Percentiles rank a stretch among this genome's conserved stretches.
Evolutionary conservation across 1,284 basidiomycete species (phyloP).

Genomic region (Sanghuangporus sanghuang): DNA sequence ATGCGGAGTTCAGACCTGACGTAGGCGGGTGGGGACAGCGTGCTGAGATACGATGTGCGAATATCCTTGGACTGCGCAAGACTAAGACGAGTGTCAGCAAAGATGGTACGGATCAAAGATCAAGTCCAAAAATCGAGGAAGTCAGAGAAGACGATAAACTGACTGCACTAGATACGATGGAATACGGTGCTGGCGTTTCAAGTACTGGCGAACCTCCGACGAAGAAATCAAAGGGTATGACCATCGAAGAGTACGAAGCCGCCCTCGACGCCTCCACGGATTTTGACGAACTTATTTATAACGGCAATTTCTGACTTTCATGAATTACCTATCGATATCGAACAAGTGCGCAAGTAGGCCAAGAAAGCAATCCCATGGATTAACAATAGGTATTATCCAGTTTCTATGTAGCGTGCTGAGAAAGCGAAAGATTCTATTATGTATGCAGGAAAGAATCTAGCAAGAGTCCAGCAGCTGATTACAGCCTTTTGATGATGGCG

Average conservation of each 20-base stretch:
- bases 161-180: neutral
- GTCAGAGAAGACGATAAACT: neutral
- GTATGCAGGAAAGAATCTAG: neutral
- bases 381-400: constrained; percentile 6
- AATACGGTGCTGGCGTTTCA: constrained; percentile 17
- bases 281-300: constrained; percentile 17
- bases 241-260: constrained; percentile 50
- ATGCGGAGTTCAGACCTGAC: constrained; percentile 70
- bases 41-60: constrained; percentile 59
- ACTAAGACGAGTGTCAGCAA: neutral
- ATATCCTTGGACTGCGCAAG: constrained; percentile 53
- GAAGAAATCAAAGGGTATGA: constrained; percentile 37
- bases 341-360: neutral
- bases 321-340: neutral
- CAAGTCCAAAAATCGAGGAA: neutral
- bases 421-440: neutral
- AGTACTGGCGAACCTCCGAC: constrained; percentile 26
- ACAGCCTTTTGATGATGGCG: constrained; percentile 77
- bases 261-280: constrained; percentile 31
- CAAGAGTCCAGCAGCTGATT: constrained; percentile 9
- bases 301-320: constrained; percentile 27
- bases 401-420: constrained; percentile 1
- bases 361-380: neutral
- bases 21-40: constrained; percentile 72
- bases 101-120: neutral